Base-by-base conservation (phyloP, 805 yeast species). In the Ogataea trehalophila region DNA sequence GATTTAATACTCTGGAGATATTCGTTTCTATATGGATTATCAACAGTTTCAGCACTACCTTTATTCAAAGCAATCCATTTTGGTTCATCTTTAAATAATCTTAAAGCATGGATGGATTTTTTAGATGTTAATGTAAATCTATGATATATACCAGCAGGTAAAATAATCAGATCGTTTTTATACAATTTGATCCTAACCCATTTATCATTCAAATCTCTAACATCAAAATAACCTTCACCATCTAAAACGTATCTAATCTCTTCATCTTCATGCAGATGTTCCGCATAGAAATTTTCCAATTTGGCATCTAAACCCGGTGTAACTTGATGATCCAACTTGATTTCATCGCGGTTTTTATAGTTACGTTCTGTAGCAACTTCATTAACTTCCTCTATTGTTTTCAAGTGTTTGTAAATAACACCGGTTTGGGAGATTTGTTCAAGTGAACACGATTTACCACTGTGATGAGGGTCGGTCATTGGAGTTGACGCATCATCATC, bases 221-320 rank as follows among this genome's bases (percentile, higher is more conserved):
- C 88, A 61, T 92, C 98, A 61, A 92, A 92, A 67, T 77, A 92
- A 0, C 99, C 98, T 47, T 81, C 85, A 11, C 99, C 99, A 26
- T 85, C 96, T 17, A 85, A 61, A 45, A 90, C 80, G 68, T 90
- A 92, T 55, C 99, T 74, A 62, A 92, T 92, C 70, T 92, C 99
- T 68, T 92, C 99, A 63, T 92, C 99, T 63, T 92, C 98, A 63
- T 92, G 99, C 45, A 89, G 73, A 66, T 92, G 99, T 61, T 92
- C 97, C 41, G 76, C 71, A 69, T 81, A 87, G 66, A 91, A 90
- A 39, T 69, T 75, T 52, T 77, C 72, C 65, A 92, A 73, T 65
- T 89, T 88, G 43, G 70, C 72, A 53, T 79, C 73, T 58, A 86
- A 79, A 20, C 83, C 80, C 0, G 80, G 78, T 61, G 89, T 80